Evolutionary conservation across 2,329 filamentous ascomycete species (phyloP).

Genomic region (Talaromyces albobiverticillius): DNA sequence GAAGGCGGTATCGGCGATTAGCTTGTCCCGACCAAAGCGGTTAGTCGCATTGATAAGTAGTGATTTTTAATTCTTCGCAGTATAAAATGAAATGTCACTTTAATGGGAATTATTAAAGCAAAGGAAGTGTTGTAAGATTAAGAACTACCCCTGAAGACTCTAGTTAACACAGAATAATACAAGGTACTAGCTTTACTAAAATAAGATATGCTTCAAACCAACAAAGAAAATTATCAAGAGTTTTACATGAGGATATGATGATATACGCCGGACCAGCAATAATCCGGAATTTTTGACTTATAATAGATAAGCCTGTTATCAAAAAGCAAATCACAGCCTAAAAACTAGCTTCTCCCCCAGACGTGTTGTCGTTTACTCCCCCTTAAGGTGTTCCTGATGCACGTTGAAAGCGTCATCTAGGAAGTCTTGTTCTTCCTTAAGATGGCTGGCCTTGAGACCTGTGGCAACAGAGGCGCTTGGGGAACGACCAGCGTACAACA

Average conservation of each 20-base stretch:
- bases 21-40: neutral
- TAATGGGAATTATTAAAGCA: too few relatives aligned
- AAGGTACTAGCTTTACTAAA: neutral
- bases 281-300: neutral
- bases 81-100: too few relatives aligned
- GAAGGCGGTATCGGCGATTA: conserved; percentile 6
- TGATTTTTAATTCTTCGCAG: too few relatives aligned
- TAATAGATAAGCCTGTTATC: neutral
- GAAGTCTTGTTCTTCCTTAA: conserved; percentile 89
- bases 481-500: conserved; percentile 94
- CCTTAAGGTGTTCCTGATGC: conserved; percentile 65
- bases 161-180: neutral
- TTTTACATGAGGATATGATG: conserved; percentile 13
- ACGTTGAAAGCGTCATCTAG: conserved; percentile 63
- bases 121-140: too few relatives aligned
- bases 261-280: conserved; percentile 3
- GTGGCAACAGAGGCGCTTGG: conserved; percentile 93
- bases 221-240: neutral
- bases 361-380: conserved; percentile 47
- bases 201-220: neutral
- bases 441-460: conserved; percentile 80
- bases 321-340: too few relatives aligned
- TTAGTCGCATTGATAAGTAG: neutral
- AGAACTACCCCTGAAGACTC: too few relatives aligned
- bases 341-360: neutral